Evolutionary conservation across 257 asterid species (phyloP).

Genomic region (Solanum clarkiae): DNA sequence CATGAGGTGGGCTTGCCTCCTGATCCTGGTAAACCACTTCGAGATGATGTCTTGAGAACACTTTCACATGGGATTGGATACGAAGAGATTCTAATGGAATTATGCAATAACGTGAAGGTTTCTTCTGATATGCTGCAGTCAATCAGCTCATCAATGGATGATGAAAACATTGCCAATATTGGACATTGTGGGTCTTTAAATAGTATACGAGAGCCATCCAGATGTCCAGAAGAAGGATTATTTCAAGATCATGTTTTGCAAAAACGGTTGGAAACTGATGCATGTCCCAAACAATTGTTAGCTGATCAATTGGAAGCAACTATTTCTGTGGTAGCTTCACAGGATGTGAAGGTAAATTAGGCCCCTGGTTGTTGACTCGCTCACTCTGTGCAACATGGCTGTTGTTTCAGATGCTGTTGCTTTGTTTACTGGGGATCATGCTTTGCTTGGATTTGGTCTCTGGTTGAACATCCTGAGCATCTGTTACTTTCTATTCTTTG

Average conservation of each 20-base stretch:
- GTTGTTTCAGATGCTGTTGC: not conserved
- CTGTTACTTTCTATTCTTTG: not conserved
- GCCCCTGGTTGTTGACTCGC: not conserved
- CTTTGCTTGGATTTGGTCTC: not conserved
- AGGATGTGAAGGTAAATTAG: slow-evolving; percentile 46
- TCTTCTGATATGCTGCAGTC: slow-evolving; percentile 15
- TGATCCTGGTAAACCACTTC: slow-evolving; percentile 54
- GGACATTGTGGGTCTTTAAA: slow-evolving; percentile 20
- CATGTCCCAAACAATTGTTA: slow-evolving; percentile 5
- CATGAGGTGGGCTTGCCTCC: slow-evolving; percentile 34
- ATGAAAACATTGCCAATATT: slow-evolving; percentile 20
- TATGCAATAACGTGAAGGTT: slow-evolving; percentile 20
- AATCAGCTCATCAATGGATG: slow-evolving; percentile 15
- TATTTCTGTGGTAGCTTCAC: slow-evolving; percentile 18
- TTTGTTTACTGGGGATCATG: not conserved
- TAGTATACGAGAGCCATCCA: slow-evolving; percentile 17
- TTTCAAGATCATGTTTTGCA: slow-evolving; percentile 24
- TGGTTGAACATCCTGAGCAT: not conserved
- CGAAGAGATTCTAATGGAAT: slow-evolving; percentile 32
- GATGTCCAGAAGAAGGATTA: slow-evolving; percentile 16
- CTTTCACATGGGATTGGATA: slow-evolving; percentile 47
- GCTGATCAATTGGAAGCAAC: slow-evolving; percentile 26
- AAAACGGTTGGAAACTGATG: slow-evolving; percentile 20
- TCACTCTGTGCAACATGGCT: not conserved
- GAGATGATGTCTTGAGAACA: slow-evolving; percentile 55